Evolutionary conservation across 306 rosid species (phyloP).

Genomic region (Trifolium dubium): DNA sequence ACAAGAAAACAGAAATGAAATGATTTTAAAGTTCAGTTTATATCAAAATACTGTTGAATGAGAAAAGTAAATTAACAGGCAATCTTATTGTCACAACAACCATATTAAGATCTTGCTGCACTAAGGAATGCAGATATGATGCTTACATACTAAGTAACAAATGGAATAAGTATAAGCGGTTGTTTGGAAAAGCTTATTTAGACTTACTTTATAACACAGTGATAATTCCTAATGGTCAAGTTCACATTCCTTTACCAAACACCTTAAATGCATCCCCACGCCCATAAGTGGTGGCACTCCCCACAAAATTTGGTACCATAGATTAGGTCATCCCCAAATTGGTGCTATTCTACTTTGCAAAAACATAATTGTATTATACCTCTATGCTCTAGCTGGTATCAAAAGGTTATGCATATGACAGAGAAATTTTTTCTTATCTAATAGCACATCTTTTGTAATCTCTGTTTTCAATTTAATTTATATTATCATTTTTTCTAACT

Average conservation of each 20-base stretch:
- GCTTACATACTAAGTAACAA: neutral
- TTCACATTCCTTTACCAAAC: neutral
- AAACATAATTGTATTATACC: neutral
- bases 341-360: neutral
- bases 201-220: neutral
- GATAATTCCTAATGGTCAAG: neutral
- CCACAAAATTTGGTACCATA: neutral
- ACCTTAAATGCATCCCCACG: neutral
- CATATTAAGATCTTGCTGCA: neutral
- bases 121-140: neutral
- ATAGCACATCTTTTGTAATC: too few species aligned
- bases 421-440: too few species aligned
- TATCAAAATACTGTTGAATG: neutral
- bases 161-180: neutral
- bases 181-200: neutral
- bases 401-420: neutral
- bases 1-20: neutral
- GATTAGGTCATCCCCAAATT: neutral
- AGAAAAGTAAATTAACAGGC: slow-evolving; percentile 1
- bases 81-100: neutral
- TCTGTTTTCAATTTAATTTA: too few species aligned
- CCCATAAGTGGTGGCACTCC: neutral
- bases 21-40: neutral
- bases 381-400: neutral
- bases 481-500: too few species aligned